Percentiles rank a stretch among this genome's conserved stretches.
Conservation (phyloP, 2,329 filamentous ascomycete genomes). For the Myriosclerotinia duriaeana region DNA sequence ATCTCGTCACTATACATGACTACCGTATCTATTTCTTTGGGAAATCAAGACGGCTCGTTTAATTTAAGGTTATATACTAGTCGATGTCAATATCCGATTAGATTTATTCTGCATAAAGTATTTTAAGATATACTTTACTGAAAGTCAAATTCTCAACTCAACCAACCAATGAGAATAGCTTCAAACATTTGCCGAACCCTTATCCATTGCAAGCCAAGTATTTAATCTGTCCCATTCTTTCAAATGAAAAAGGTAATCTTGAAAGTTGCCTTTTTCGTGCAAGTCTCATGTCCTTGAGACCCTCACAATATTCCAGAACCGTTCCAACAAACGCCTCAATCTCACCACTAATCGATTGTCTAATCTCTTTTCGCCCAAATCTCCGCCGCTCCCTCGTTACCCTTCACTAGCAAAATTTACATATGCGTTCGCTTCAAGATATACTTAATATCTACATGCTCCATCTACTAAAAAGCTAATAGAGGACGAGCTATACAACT, state of each 20-base stretch:
- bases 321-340: slow-evolving; percentile 8
- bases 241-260: neutral
- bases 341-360: slow-evolving; percentile 6
- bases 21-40: too few species aligned
- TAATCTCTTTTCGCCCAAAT: slow-evolving; percentile 5
- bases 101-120: too few species aligned
- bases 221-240: too few species aligned
- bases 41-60: too few species aligned
- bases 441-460: slow-evolving; percentile 5
- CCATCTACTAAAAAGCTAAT: neutral
- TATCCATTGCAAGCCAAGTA: too few species aligned
- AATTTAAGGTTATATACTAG: too few species aligned
- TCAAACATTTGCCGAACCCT: too few species aligned
- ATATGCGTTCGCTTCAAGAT: slow-evolving; percentile 6
- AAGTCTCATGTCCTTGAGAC: neutral
- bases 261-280: neutral
- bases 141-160: too few species aligned
- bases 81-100: too few species aligned
- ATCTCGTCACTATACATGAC: slow-evolving; percentile 1
- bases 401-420: neutral
- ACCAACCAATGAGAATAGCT: too few species aligned
- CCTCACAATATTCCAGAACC: slow-evolving; percentile 1
- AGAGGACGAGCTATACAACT: neutral
- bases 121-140: too few species aligned
- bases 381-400: neutral